These are phyloP conservation scores for Penicillium alfredii DNA, from an alignment of 495 filamentous ascomycete genomes.

Conservation along the genomic window DNA sequence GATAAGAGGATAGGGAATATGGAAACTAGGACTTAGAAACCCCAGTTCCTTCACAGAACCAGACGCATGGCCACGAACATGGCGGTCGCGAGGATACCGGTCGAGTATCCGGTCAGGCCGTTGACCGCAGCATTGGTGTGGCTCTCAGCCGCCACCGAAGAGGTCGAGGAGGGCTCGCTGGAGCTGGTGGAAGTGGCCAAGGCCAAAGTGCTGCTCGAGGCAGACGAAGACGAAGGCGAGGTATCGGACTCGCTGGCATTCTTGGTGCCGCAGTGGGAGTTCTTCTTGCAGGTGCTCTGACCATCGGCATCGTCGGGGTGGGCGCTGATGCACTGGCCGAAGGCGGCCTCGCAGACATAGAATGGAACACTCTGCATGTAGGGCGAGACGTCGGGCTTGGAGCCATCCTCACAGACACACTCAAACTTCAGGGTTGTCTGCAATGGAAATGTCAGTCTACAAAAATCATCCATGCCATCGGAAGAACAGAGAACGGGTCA, in stretches of 20 bases:
- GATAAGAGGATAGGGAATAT: constrained; percentile 10
- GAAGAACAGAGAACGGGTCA: constrained; percentile 6
- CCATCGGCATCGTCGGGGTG: constrained; percentile 40
- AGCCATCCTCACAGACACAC: constrained; percentile 51
- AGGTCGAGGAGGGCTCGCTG: constrained; percentile 19
- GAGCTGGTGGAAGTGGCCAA: constrained; percentile 24
- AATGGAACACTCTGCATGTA: constrained; percentile 53
- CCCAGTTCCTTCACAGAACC: constrained; percentile 35
- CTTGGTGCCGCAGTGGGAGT: constrained; percentile 41
- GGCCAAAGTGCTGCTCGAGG: constrained; percentile 23
- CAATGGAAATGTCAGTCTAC: constrained; percentile 3
- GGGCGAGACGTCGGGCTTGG: constrained; percentile 42
- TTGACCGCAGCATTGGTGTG: constrained; percentile 25
- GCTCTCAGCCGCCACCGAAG: constrained; percentile 27
- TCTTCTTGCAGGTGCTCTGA: constrained; percentile 40
- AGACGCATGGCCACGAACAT: constrained; percentile 45
- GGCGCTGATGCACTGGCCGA: constrained; percentile 42
- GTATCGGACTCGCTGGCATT: constrained; percentile 34
- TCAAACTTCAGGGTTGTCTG: constrained; percentile 46
- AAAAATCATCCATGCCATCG: no score
- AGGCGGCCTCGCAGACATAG: constrained; percentile 49
- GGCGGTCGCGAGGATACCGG: constrained; percentile 42
- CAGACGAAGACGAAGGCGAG: constrained; percentile 20
- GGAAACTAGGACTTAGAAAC: constrained; percentile 3
- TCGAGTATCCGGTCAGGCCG: constrained; percentile 42